Conservation (phyloP, 306 rosid species). For the Vigna angularis region DNA sequence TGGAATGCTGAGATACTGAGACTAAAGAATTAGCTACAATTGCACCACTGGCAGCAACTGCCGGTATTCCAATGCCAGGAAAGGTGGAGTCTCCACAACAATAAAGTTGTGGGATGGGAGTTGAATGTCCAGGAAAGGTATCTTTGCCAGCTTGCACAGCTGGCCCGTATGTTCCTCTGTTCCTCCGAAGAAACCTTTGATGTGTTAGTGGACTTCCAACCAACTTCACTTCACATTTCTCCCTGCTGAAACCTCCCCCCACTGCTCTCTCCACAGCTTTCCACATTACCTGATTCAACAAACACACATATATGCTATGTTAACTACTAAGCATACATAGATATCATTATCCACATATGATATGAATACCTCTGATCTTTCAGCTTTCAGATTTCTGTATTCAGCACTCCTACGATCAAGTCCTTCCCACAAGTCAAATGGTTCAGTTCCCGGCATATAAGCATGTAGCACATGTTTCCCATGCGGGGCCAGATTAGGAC, state of each 20-base stretch:
- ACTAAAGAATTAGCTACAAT: conserved; percentile 91
- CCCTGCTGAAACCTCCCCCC: conserved; percentile 77
- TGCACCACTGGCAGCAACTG: conserved; percentile 98
- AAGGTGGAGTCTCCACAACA: conserved; percentile 96
- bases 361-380: conserved; percentile 79
- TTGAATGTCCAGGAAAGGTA: conserved; percentile 80
- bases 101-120: conserved; percentile 73
- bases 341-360: background rate
- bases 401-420: conserved; percentile 79
- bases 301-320: background rate
- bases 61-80: conserved; percentile 98
- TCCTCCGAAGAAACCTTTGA: conserved; percentile 69
- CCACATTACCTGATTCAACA: conserved; percentile 69
- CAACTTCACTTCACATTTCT: conserved; percentile 87
- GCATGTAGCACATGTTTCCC: conserved; percentile 93
- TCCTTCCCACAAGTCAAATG: conserved; percentile 85
- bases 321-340: background rate
- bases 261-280: conserved; percentile 84
- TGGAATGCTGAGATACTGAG: conserved; percentile 78
- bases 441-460: conserved; percentile 93
- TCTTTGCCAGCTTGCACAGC: conserved; percentile 76
- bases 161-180: conserved; percentile 83
- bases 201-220: conserved; percentile 90
- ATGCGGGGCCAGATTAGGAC: conserved; percentile 79
- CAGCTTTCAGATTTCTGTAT: conserved; percentile 80